Evolutionary conservation across 2,329 filamentous ascomycete genomes (phyloP).

Genomic region (Aureobasidium pullulans): DNA sequence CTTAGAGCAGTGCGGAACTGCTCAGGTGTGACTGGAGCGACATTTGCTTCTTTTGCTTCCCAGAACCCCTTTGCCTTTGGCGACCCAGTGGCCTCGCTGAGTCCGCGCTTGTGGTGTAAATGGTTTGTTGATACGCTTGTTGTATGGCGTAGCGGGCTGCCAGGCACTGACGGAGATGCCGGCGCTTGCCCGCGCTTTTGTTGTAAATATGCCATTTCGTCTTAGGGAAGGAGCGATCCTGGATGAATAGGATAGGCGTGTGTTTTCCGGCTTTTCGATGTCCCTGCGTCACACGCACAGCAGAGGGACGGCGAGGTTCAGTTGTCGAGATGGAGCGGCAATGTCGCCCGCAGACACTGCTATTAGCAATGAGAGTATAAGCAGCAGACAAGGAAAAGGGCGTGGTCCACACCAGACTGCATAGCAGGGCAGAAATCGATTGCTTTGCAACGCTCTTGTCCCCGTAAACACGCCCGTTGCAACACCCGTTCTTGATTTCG

Average conservation of each 20-base stretch:
- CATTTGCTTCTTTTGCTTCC: constrained; percentile 12
- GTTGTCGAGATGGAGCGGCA: neutral
- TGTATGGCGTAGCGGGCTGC: constrained; percentile 4
- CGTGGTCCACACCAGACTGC: neutral
- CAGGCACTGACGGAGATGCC: neutral
- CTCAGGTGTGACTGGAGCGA: constrained; percentile 10
- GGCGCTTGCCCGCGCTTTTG: constrained; percentile 5
- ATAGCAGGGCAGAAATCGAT: constrained; percentile 13
- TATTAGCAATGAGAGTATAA: constrained; percentile 4
- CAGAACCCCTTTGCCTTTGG: constrained; percentile 13
- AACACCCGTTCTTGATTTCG: constrained; percentile 11
- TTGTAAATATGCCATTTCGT: constrained; percentile 7
- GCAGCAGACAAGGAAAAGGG: constrained; percentile 3
- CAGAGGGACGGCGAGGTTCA: neutral
- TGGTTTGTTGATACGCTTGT: neutral
- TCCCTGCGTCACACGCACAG: constrained; percentile 2
- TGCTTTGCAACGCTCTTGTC: constrained; percentile 9
- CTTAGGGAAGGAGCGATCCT: constrained; percentile 3
- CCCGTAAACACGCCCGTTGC: constrained; percentile 13
- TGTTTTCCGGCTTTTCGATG: neutral
- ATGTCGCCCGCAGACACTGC: constrained; percentile 6
- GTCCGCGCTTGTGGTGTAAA: constrained; percentile 11
- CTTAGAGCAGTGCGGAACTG: constrained; percentile 16
- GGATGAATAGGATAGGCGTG: neutral
- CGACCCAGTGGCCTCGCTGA: constrained; percentile 11